A percentile compares a stretch with the other conserved stretches of the same genome.
These are phyloP conservation scores for Rubia tinctorum DNA, from an alignment of 305 asterid genomes.

Conservation along the genomic window DNA sequence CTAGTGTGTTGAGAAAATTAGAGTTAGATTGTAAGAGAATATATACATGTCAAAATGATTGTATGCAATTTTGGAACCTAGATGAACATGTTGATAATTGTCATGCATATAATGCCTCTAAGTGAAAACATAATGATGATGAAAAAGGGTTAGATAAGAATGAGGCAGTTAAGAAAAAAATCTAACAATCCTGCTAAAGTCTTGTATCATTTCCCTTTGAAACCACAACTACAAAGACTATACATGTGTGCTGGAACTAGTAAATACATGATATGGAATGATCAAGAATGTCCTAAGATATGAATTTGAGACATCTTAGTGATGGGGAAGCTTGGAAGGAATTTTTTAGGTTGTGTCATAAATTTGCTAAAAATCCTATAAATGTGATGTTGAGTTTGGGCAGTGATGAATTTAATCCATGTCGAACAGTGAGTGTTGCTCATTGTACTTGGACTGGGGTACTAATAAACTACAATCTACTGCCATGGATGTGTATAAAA, in stretches of 20 bases:
- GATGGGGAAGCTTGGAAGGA: too few relatives aligned
- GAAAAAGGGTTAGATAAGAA: neutral
- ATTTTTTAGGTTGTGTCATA: too few relatives aligned
- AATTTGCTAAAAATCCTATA: too few relatives aligned
- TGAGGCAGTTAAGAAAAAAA: neutral
- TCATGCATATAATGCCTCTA: neutral
- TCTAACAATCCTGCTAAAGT: neutral
- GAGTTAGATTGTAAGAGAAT: neutral
- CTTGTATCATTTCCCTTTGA: neutral
- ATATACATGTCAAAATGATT: neutral
- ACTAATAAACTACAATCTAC: neutral
- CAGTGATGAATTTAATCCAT: slow-evolving; percentile 7
- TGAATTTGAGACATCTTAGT: too few relatives aligned
- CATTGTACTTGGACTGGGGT: neutral
- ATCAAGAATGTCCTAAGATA: too few relatives aligned
- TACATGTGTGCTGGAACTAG: neutral
- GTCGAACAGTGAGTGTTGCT: neutral
- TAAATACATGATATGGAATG: neutral
- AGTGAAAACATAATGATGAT: neutral
- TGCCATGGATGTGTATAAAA: neutral
- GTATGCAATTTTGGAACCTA: neutral
- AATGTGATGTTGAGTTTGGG: slow-evolving; percentile 3
- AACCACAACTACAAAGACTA: neutral
- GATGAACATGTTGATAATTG: neutral
- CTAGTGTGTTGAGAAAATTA: neutral